Percentiles rank a stretch among this genome's conserved stretches.
These are phyloP conservation scores for Lotus japonicus DNA, from an alignment of 306 rosid genomes.

Conservation along the genomic window DNA sequence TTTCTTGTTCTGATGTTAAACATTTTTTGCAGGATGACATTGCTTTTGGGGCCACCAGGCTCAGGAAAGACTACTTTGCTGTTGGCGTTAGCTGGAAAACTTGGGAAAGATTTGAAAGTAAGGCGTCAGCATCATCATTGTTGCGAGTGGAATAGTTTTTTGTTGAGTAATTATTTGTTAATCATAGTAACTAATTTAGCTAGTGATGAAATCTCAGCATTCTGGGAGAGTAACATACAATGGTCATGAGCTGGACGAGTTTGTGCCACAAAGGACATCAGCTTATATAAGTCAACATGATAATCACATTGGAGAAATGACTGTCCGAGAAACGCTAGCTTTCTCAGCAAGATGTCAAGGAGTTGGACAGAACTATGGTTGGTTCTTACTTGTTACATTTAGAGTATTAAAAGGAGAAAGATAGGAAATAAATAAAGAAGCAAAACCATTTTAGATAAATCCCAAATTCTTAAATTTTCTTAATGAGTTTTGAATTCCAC, in stretches of 20 bases:
- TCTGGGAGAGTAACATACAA: constrained; percentile 78
- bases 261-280: constrained; percentile 72
- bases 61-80: constrained; percentile 65
- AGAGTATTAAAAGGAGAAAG: background rate
- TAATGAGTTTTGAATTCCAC: background rate
- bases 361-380: constrained; percentile 61
- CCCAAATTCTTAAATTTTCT: background rate
- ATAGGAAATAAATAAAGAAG: too few species aligned
- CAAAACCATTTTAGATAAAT: background rate
- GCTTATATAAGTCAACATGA: constrained; percentile 83
- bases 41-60: constrained; percentile 47
- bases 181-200: background rate
- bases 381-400: too few species aligned
- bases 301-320: constrained; percentile 77
- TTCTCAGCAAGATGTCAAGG: constrained; percentile 96
- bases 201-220: constrained; percentile 31
- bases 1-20: constrained; percentile 1
- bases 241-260: constrained; percentile 64
- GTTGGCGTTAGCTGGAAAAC: constrained; percentile 52
- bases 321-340: constrained; percentile 78
- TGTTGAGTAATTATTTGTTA: too few species aligned
- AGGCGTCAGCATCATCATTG: too few species aligned
- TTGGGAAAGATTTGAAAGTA: constrained; percentile 31
- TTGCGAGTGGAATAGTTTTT: background rate
- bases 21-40: constrained; percentile 39